Evolutionary conservation across 2,329 filamentous ascomycete species (phyloP).

Genomic region (Calonectria ilicicola): DNA sequence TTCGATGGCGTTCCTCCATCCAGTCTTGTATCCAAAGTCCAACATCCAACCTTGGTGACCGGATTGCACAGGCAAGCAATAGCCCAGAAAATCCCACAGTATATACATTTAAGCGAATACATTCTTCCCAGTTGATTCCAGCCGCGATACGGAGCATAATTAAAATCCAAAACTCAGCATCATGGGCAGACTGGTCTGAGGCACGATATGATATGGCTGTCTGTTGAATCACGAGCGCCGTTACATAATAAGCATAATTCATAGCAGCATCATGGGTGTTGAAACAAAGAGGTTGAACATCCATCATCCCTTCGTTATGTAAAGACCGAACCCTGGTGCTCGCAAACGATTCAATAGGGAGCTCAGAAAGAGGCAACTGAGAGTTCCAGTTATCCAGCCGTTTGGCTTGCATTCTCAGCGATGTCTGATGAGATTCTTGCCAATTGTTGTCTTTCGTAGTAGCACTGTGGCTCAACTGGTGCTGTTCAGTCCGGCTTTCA

Average conservation of each 20-base stretch:
- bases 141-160: slow-evolving; percentile 38
- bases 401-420: neutral
- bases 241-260: slow-evolving; percentile 29
- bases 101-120: slow-evolving; percentile 35
- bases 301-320: neutral
- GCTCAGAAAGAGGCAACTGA: neutral
- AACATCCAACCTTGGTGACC: slow-evolving; percentile 11
- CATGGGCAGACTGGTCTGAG: neutral
- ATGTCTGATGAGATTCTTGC: neutral
- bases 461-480: neutral
- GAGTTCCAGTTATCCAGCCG: slow-evolving; percentile 21
- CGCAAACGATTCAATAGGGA: slow-evolving; percentile 12
- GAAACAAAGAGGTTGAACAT: slow-evolving; percentile 7
- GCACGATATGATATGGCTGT: neutral
- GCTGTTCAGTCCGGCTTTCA: neutral
- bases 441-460: neutral
- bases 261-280: slow-evolving; percentile 17
- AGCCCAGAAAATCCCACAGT: slow-evolving; percentile 36
- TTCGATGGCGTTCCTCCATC: slow-evolving; percentile 27
- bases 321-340: neutral
- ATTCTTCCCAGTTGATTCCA: slow-evolving; percentile 38
- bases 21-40: slow-evolving; percentile 37
- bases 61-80: slow-evolving; percentile 30
- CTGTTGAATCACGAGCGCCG: slow-evolving; percentile 19
- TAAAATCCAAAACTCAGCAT: slow-evolving; percentile 24